Base-by-base conservation (phyloP, 1,284 basidiomycete genomes). In the Mycosarcoma mackinlayi region DNA sequence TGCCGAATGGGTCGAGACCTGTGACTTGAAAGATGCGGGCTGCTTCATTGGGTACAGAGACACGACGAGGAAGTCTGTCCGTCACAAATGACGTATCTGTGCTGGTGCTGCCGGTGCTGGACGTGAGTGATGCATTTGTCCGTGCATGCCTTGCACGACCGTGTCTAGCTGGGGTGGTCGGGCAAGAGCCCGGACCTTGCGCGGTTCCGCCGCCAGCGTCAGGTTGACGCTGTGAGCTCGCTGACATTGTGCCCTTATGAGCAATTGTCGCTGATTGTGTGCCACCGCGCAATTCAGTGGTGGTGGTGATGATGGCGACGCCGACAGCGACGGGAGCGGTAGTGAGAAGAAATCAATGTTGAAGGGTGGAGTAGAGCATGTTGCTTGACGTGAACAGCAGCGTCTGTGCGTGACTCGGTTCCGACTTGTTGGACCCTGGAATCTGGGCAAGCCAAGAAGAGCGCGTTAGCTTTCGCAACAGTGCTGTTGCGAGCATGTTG, bases 91-190 rank as follows among this genome's bases (percentile, higher is more conserved):
- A 23, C 4, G 44, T 9, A 21, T 54, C 42, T 25, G 41, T 33
- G 24, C 57, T 53, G 33, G 41, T 35, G 39, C 38, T 51, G 4
- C 33, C 39, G 9, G 42, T 46, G 59, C 60, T 58, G 27, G 66
- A 73, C 13, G 65, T 73, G 25, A 73, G 58, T 1, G 70, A 73
- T 19, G 70, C 65, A 21, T 68, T 64, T 6, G 65, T 73, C 6
- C 70, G 57, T 16, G 60, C 53, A 48, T 73, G 64, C 19, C 61
- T 41, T 11, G 56, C 47, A 13, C 66, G 66, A 8, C 66, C 60
- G 10, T 62, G 59, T 9, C 41, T 60, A 6, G 38, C 48, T 3
- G 52, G 56, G 10, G 52, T 52, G 23, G 44, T 28, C 3, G 53
- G 31, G 5, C 49, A 19, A 8, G 58, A 45, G 27, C 39, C 34